These are phyloP conservation scores for Apocynum venetum DNA, from an alignment of 257 asterid genomes.

Conservation along the genomic window DNA sequence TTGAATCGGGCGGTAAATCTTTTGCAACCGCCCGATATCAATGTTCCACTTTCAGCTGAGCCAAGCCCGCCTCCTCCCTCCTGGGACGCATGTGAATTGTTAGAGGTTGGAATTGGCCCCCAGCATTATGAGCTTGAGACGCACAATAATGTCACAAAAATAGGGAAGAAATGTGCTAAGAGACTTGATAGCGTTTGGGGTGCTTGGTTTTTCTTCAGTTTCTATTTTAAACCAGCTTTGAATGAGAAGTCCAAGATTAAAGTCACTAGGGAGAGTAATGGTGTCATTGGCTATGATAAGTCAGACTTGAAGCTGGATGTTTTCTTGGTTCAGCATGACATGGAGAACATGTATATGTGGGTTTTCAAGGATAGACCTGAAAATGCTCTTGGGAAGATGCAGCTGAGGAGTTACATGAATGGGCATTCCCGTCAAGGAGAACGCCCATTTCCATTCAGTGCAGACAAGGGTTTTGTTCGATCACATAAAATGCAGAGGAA, in stretches of 20 bases:
- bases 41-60: slow-evolving; percentile 43
- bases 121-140: slow-evolving; percentile 42
- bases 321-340: slow-evolving; percentile 49
- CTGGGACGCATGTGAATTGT: slow-evolving; percentile 35
- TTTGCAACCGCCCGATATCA: slow-evolving; percentile 43
- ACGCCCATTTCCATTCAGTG: slow-evolving; percentile 43
- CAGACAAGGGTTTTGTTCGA: slow-evolving; percentile 40
- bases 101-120: slow-evolving; percentile 38
- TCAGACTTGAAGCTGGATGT: slow-evolving; percentile 42
- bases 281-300: slow-evolving; percentile 35
- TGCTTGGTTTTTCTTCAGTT: slow-evolving; percentile 49
- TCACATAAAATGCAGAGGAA: slow-evolving; percentile 51
- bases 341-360: slow-evolving; percentile 59
- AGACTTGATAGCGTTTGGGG: slow-evolving; percentile 51
- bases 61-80: slow-evolving; percentile 41
- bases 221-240: slow-evolving; percentile 43
- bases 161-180: slow-evolving; percentile 45
- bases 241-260: slow-evolving; percentile 38
- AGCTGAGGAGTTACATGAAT: slow-evolving; percentile 48
- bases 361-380: slow-evolving; percentile 52
- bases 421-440: slow-evolving; percentile 53
- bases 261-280: slow-evolving; percentile 26
- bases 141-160: slow-evolving; percentile 26
- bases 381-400: slow-evolving; percentile 52
- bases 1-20: slow-evolving; percentile 38